Conservation (phyloP, 2,329 filamentous ascomycete species). For the Golovinomyces cichoracearum region DNA sequence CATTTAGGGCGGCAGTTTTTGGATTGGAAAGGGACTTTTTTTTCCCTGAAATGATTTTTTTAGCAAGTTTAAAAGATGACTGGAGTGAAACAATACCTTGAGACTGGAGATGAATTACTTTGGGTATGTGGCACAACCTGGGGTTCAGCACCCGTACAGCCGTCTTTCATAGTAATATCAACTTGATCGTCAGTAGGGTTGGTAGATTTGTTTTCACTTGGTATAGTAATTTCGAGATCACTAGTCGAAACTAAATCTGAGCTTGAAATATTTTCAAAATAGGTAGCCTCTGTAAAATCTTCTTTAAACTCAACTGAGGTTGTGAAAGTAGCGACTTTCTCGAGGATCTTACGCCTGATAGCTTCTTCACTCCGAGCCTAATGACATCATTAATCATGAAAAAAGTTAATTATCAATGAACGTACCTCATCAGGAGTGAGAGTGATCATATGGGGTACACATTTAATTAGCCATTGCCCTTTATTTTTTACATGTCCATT, state of each 20-base stretch:
- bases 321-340: conserved; percentile 50
- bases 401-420: neutral
- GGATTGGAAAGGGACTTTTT: conserved; percentile 2
- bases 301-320: conserved; percentile 35
- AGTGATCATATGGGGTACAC: conserved; percentile 41
- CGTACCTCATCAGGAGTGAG: conserved; percentile 46
- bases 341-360: conserved; percentile 57
- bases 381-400: neutral
- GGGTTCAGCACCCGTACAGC: conserved; percentile 5
- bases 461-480: conserved; percentile 15
- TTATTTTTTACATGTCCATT: conserved; percentile 9
- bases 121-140: neutral
- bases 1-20: conserved; percentile 23
- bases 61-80: neutral
- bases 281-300: conserved; percentile 16
- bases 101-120: neutral
- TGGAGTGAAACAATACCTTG: neutral
- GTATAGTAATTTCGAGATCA: conserved; percentile 29
- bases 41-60: neutral
- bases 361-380: conserved; percentile 32
- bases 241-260: conserved; percentile 44
- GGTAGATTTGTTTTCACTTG: conserved; percentile 48
- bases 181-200: conserved; percentile 52
- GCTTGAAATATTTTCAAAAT: conserved; percentile 11
- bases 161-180: conserved; percentile 62